Base-by-base conservation (phyloP, 495 filamentous ascomycete species). In the Penicillium bialowiezense region DNA sequence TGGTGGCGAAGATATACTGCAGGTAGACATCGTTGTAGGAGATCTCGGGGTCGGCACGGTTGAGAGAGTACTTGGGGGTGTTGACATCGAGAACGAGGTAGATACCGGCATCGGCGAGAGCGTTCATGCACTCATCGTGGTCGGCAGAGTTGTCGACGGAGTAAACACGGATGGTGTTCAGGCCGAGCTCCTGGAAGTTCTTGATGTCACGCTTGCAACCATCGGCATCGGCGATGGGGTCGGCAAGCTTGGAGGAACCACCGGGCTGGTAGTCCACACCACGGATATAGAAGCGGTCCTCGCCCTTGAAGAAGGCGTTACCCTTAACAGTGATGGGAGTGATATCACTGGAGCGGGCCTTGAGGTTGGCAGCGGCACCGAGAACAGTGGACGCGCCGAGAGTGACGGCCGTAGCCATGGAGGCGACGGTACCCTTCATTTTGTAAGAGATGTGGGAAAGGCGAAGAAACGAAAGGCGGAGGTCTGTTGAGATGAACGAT, bases 251-350 rank as follows among this genome's bases (percentile, higher is more conserved):
- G 18, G 90, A 91, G 17, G 88, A 87, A 51, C 92, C 92, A 52
- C 92, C 91, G 41, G 91, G 91, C 67, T 96, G 91, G 71, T 95
- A 97, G 76, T 96, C 92, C 54, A 97, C 85, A 64, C 92, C 92
- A 36, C 90, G 88, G 42, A 97, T 82, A 67, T 97, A 97, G 81
- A 96, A 97, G 51, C 92, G 85, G 9, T 83, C 68, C 52, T 80
- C 68, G 48, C 89, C 90, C 58, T 86, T 78, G 76, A 91, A 97
- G 80, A 97, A 96, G 42, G 92, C 90, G 67, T 82, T 66, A 64
- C 84, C 70, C 72, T 81, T 76, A 73, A 79, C 66, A 37, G 80
- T 78, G 73, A 83, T 71, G 26, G 80, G 64, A 9, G 69, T 73
- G 10, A 77, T 67, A 3, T 39, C 44, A 41, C 55, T 77, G 28